phyloP scores from a whole-genome alignment of 148 eudicot genomes.

The Polygonum maritimum region DNA sequence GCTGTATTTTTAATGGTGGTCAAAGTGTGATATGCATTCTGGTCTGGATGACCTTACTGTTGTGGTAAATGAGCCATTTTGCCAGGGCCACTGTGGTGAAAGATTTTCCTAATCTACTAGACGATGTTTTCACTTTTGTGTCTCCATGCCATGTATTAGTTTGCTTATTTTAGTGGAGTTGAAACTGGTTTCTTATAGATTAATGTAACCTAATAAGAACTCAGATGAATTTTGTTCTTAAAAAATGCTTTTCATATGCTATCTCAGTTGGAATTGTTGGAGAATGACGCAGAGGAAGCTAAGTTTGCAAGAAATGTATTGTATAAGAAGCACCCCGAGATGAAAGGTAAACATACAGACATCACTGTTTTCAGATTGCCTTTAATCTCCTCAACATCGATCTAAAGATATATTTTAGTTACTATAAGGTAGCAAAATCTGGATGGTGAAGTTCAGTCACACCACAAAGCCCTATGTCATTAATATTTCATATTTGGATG shows the following conservation, averaged over 20 bases:
- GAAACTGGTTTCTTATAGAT: not conserved
- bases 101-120: not conserved
- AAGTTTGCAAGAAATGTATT: conserved; percentile 46
- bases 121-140: not conserved
- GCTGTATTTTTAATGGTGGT: not conserved
- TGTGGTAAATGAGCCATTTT: not conserved
- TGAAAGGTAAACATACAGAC: conserved; percentile 43
- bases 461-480: not conserved
- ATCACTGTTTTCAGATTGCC: not conserved
- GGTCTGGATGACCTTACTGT: not conserved
- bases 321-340: conserved; percentile 80
- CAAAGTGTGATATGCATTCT: not conserved
- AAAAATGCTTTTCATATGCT: not conserved
- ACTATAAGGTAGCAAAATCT: not conserved
- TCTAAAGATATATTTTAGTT: not conserved
- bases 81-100: not conserved
- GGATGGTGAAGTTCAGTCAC: not conserved
- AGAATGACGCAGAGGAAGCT: conserved; percentile 40
- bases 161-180: not conserved
- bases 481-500: not conserved
- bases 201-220: not conserved
- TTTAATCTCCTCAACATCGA: not conserved
- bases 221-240: not conserved
- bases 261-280: conserved; percentile 49
- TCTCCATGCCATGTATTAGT: not conserved